phyloP scores from a whole-genome alignment of 169 alveolate genomes.

The Babesia ovis region DNA sequence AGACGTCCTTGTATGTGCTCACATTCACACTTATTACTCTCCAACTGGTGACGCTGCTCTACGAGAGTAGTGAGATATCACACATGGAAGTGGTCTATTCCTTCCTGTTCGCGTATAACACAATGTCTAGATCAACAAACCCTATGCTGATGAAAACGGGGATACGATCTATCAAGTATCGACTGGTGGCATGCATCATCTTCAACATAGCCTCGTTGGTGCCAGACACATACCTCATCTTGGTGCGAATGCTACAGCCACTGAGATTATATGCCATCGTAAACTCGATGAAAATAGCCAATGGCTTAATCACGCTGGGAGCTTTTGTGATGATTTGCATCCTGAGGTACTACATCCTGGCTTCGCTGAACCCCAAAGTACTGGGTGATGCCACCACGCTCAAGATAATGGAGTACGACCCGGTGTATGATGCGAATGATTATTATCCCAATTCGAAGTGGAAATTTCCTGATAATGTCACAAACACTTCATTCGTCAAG shows the following conservation, averaged over 20 bases:
- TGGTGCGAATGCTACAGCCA: conserved; percentile 31
- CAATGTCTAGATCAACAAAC: neutral
- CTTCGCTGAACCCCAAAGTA: conserved; percentile 34
- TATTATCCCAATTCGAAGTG: neutral
- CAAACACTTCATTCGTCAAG: neutral
- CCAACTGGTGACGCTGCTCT: conserved; percentile 36
- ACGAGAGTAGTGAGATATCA: conserved; percentile 26
- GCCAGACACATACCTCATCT: conserved; percentile 53
- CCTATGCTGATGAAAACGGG: conserved; percentile 27
- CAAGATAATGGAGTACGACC: conserved; percentile 9
- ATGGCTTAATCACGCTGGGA: neutral
- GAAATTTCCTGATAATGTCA: neutral
- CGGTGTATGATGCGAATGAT: neutral
- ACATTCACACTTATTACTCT: conserved; percentile 1
- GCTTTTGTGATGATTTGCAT: conserved; percentile 10
- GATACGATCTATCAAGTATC: conserved; percentile 10
- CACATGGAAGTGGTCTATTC: conserved; percentile 46
- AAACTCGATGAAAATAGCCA: conserved; percentile 29
- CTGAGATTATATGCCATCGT: conserved; percentile 28
- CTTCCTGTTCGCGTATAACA: neutral
- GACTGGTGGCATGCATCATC: conserved; percentile 30
- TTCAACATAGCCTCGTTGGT: conserved; percentile 42
- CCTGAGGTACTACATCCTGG: conserved; percentile 12
- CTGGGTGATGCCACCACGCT: conserved; percentile 8
- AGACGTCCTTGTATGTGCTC: conserved; percentile 2